Base-by-base conservation (phyloP, 2,329 filamentous ascomycete species). In the Alternaria arborescens region DNA sequence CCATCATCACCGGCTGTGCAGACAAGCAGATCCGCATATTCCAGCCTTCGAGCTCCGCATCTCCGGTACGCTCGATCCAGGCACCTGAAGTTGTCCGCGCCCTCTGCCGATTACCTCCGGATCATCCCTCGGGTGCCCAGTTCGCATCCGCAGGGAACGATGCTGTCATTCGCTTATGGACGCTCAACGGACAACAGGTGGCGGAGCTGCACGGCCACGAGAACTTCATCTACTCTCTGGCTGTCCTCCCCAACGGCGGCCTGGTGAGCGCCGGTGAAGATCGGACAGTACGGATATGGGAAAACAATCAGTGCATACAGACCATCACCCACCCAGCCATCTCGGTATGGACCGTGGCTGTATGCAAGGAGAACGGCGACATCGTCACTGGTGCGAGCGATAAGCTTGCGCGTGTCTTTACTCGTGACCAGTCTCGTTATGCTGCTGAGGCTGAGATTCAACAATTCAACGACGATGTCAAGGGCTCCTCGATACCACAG, bases 261-360 rank as follows among this genome's bases (percentile, higher is more conserved):
- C 83, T 99, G 30, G 91, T 96, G 50, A 98, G 94, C 77, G 89
- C 93, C 2, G 93, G 93, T 18, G 95, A 99, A 79, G 95, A 99
- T 79, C 88, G 95, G n/a, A 97, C 95, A 0, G 88, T 97, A 34
- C 87, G 93, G 53, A 83, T 99, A 75, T 99, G 96, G 95, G 89
- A 87, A 68, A 91, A 90, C 44, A 86, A 83, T 14, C 85, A 93
- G 58, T 98, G 94, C 76, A 81, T 97, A 46, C 95, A 99, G 79
- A 97, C 94, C 40, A 98, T 99, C 66, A 97, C 94, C 1, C 93
- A 97, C 72, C 95, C 95, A 11, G 95, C 95, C 10, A 96, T 98
- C 56, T 98, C 94, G 0, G 94, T 99, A 5, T 99, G 95, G 95
- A 85, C 88, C 14, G 93, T 99, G 18, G 91, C 93, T n/a, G 91